Conservation (phyloP, 768 basidiomycete species). For the Tulasnella sp. region DNA sequence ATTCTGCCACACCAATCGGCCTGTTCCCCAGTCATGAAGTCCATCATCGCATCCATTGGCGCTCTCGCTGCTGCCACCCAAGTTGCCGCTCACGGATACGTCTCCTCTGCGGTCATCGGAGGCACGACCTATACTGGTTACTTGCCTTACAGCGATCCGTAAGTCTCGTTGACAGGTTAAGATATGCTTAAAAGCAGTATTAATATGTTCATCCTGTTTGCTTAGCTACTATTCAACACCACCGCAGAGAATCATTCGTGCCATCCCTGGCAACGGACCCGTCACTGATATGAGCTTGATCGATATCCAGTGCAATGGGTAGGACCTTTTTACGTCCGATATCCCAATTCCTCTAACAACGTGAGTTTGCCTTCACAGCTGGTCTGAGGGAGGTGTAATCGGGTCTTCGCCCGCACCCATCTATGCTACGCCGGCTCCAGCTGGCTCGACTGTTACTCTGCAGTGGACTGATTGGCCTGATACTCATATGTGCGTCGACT, state of each 20-base stretch:
- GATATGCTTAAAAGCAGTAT: slow-evolving; percentile 32
- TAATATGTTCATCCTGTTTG: slow-evolving; percentile 27
- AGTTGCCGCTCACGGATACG: slow-evolving; percentile 43
- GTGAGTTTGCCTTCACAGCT: neutral
- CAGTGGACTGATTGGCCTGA: slow-evolving; percentile 44
- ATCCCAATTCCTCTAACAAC: neutral
- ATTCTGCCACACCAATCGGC: neutral
- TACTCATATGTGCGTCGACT: slow-evolving; percentile 31
- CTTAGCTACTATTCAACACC: slow-evolving; percentile 38
- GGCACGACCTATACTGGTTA: slow-evolving; percentile 43
- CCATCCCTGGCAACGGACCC: slow-evolving; percentile 45
- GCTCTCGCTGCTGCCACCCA: slow-evolving; percentile 24
- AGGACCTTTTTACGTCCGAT: neutral
- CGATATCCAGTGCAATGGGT: slow-evolving; percentile 41
- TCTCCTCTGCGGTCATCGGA: slow-evolving; percentile 42
- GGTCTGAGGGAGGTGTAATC: slow-evolving; percentile 35
- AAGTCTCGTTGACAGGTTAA: neutral
- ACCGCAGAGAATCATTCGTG: slow-evolving; percentile 45
- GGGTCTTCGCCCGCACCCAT: slow-evolving; percentile 45
- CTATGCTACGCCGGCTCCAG: slow-evolving; percentile 42
- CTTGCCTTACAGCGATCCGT: slow-evolving; percentile 38
- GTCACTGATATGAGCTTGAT: slow-evolving; percentile 43
- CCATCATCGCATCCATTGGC: slow-evolving; percentile 12
- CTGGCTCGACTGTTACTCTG: slow-evolving; percentile 43
- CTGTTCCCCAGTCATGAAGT: neutral